phyloP scores from a whole-genome alignment of 768 basidiomycete species.

The Hydnomerulius pinastri region DNA sequence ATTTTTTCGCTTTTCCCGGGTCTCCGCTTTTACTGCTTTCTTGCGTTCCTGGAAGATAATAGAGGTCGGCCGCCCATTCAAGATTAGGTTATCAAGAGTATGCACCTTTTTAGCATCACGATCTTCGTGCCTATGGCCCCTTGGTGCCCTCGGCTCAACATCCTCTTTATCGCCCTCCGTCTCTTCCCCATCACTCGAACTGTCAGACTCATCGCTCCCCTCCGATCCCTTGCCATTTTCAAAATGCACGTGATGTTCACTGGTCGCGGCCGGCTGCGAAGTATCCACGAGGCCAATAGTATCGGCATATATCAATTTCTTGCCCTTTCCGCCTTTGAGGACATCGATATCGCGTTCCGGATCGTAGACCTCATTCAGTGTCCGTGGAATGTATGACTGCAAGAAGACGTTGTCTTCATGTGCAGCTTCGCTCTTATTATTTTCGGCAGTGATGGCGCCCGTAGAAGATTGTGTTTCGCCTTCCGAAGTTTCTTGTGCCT shows the following conservation, averaged over 20 bases:
- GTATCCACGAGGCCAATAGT: constrained; percentile 76
- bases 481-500: constrained; percentile 26
- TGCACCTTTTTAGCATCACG: constrained; percentile 84
- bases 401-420: constrained; percentile 91
- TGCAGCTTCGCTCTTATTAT: constrained; percentile 29
- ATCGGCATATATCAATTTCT: constrained; percentile 81
- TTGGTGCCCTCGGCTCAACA: constrained; percentile 54
- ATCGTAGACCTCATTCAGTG: constrained; percentile 89
- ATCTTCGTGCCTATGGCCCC: constrained; percentile 93
- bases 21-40: constrained; percentile 83
- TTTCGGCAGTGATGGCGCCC: constrained; percentile 11
- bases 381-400: constrained; percentile 89
- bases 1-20: constrained; percentile 82
- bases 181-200: constrained; percentile 36
- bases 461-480: constrained; percentile 12
- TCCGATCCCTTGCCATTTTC: constrained; percentile 18
- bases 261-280: constrained; percentile 7
- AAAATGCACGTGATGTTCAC: constrained; percentile 17
- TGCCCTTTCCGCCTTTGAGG: constrained; percentile 67
- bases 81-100: constrained; percentile 7
- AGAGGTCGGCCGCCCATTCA: constrained; percentile 7
- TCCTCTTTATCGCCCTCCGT: constrained; percentile 38
- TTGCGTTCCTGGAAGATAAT: constrained; percentile 74
- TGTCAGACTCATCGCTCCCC: constrained; percentile 26
- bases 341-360: constrained; percentile 90